Evolutionary conservation across 176 grass and related monocot species (phyloP).

Genomic region (Carex myosuroides): DNA sequence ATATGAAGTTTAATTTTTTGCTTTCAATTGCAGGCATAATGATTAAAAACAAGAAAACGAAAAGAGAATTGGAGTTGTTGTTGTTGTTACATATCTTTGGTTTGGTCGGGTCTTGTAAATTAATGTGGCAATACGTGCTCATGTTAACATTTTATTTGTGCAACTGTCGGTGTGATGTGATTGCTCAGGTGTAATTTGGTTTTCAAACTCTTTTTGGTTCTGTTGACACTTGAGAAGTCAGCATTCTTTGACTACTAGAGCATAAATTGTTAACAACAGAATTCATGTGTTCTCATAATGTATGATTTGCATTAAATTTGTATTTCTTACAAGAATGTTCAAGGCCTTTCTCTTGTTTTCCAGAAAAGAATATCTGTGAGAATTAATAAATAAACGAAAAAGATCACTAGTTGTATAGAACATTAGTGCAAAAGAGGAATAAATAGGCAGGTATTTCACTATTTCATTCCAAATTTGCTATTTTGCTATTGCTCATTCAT

Average conservation of each 20-base stretch:
- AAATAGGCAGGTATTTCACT: too few relatives aligned
- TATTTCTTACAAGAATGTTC: neutral
- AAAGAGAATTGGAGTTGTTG: neutral
- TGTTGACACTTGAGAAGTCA: constrained; percentile 1
- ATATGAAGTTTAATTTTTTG: neutral
- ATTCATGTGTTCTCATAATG: neutral
- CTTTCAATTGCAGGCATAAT: neutral
- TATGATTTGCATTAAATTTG: neutral
- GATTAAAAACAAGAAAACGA: neutral
- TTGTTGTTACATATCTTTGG: neutral
- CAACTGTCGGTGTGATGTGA: neutral
- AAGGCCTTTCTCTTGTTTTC: neutral
- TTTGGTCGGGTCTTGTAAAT: neutral
- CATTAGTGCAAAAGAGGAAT: too few relatives aligned
- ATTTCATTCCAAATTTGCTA: too few relatives aligned
- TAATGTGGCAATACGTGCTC: neutral
- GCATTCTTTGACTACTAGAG: neutral
- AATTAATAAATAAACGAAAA: neutral
- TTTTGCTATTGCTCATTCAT: too few relatives aligned
- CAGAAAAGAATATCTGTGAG: neutral
- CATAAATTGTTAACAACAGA: constrained; percentile 1
- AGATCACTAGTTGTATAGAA: neutral
- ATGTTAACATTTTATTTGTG: neutral
- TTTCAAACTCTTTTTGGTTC: neutral
- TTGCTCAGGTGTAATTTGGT: constrained; percentile 7